A percentile compares a stretch with the other conserved stretches of the same genome.
These are phyloP conservation scores for Hirschioporus abietinus DNA, from an alignment of 768 basidiomycete species.

Conservation along the genomic window DNA sequence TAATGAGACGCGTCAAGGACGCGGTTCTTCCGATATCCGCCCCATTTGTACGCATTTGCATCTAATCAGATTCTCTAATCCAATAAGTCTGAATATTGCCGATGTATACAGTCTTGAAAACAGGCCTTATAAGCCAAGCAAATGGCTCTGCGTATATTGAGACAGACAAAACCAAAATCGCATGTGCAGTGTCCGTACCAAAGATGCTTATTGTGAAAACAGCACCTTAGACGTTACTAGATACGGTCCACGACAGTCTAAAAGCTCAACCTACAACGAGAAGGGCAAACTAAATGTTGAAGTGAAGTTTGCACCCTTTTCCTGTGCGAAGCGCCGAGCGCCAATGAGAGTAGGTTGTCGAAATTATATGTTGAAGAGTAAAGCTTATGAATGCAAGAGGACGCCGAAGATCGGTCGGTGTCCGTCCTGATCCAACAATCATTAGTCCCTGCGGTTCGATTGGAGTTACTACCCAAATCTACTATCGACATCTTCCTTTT, in stretches of 20 bases:
- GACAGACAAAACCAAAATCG: slow-evolving; percentile 85
- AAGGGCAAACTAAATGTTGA: slow-evolving; percentile 89
- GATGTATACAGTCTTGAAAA: slow-evolving; percentile 64
- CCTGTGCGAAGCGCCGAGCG: slow-evolving; percentile 67
- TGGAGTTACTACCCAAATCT: slow-evolving; percentile 92
- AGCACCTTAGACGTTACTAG: slow-evolving; percentile 29
- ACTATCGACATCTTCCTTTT: slow-evolving; percentile 88
- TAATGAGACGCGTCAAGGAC: slow-evolving; percentile 37
- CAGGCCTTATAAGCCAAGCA: slow-evolving; percentile 87
- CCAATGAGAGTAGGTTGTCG: slow-evolving; percentile 71
- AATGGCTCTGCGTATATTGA: slow-evolving; percentile 98
- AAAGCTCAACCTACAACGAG: slow-evolving; percentile 77
- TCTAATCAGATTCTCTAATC: neutral
- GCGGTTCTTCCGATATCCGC: slow-evolving; percentile 62
- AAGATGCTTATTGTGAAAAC: slow-evolving; percentile 3
- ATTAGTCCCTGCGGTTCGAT: slow-evolving; percentile 73
- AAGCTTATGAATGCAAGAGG: slow-evolving; percentile 41
- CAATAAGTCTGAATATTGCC: neutral
- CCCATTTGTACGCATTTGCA: slow-evolving; percentile 69
- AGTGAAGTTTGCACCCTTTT: slow-evolving; percentile 95
- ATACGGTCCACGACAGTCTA: slow-evolving; percentile 83
- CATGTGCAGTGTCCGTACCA: slow-evolving; percentile 83
- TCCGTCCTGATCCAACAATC: slow-evolving; percentile 83
- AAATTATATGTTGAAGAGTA: slow-evolving; percentile 15
- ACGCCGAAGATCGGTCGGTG: slow-evolving; percentile 88